Evolutionary conservation across 139 green algal species (phyloP), one percentile per base, ranked within the genome.

Genomic region (Microglena sp.): DNA sequence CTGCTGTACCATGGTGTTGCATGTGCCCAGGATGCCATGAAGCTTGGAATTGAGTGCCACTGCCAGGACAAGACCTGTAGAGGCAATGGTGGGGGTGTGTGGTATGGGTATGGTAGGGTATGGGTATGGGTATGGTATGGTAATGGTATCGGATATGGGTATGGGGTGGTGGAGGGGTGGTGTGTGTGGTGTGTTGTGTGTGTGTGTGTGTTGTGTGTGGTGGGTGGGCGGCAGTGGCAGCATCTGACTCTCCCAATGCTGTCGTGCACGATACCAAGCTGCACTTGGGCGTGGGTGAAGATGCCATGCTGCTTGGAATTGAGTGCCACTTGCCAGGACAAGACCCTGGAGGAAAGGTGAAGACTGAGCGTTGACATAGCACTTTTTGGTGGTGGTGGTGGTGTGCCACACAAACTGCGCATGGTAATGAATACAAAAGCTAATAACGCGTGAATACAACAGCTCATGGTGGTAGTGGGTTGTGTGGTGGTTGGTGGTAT

Each of bases 251-350:
- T n/a, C n/a, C n/a, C n/a, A n/a, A n/a, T n/a, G n/a, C n/a, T n/a
- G n/a, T n/a, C n/a, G n/a, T n/a, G n/a, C n/a, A n/a, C n/a, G n/a
- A n/a, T n/a, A n/a, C n/a, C n/a, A n/a, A n/a, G n/a, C n/a, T n/a
- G n/a, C n/a, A n/a, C n/a, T n/a, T n/a, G n/a, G n/a, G n/a, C n/a
- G n/a, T n/a, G n/a, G 15, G 11, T 15, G 5, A 26, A 5, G 8
- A 27, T 61, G 8, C 35, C 35, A 27, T 36, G 22, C 6, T 21
- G 4, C 21, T 34, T 79, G 46, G 64, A 82, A 75, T 91, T 95
- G 72, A 95, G 84, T 2, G 87, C 87, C 64, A 95, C 88, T 1
- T n/a, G n/a, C n/a, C n/a, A n/a, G n/a, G n/a, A n/a, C n/a, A 57
- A 94, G 80, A 18, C 68, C 86, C 78, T 92, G 82, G 33, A 55